Percentiles rank a stretch among this genome's conserved stretches.
Evolutionary conservation across 148 eudicot species (phyloP).

Genomic region (Arctostaphylos glauca): DNA sequence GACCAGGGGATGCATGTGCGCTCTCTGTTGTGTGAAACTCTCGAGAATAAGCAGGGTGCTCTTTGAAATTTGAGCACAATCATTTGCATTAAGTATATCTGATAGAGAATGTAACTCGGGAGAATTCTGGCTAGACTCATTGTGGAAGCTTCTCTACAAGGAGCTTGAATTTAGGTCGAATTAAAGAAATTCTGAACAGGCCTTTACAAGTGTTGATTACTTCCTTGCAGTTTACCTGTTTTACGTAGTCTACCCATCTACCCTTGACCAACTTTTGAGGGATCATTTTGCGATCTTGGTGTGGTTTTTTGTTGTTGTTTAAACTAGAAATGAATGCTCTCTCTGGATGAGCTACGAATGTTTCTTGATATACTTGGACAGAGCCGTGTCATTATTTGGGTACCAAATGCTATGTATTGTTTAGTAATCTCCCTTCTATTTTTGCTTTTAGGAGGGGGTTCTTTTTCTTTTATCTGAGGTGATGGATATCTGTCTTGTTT

Average conservation of each 20-base stretch:
- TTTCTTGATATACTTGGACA: constrained; percentile 1
- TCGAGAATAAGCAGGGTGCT: background rate
- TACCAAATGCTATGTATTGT: background rate
- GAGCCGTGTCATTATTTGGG: background rate
- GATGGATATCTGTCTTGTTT: constrained; percentile 10
- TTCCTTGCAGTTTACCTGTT: background rate
- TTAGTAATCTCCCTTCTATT: background rate
- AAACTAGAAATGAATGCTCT: background rate
- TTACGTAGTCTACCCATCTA: no score
- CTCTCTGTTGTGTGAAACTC: background rate
- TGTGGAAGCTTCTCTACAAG: background rate
- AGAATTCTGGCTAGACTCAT: background rate
- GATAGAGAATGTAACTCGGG: background rate
- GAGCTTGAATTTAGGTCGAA: background rate
- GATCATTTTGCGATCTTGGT: background rate
- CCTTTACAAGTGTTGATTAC: background rate
- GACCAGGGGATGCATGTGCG: background rate
- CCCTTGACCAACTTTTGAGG: background rate
- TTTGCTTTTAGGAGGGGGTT: background rate
- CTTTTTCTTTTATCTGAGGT: background rate
- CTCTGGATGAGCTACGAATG: background rate
- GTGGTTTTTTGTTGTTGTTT: no score
- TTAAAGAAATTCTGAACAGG: background rate
- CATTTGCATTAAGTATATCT: background rate
- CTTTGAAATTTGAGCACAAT: background rate